Evolutionary conservation across 345 rosid species (phyloP), one percentile per base, ranked within the genome.

Genomic region (Acer campestre): DNA sequence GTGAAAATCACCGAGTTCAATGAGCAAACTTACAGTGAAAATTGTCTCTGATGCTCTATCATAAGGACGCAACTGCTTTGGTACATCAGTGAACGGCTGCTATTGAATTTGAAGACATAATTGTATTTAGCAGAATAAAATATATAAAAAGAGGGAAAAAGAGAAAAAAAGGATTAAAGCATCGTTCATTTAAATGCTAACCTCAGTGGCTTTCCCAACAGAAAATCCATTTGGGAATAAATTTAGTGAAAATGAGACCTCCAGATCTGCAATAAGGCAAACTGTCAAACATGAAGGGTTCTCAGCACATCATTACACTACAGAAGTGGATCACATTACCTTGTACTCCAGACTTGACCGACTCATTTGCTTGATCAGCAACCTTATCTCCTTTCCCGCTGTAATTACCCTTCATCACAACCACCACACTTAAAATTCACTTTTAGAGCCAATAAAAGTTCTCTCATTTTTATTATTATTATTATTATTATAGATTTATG

Each of bases 161-260:
- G n/a, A n/a, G n/a, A 25, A 69, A 56, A 10, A n/a, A 1, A 25
- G 12, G 22, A 68, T 16, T 58, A 55, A 67, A 61, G 10, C 27
- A 38, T 59, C 42, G 61, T 70, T 8, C 10, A 58, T 65, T 17
- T 12, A 23, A 55, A 40, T 31, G 35, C 82, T 53, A 58, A 82
- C 85, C 85, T 82, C 74, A 7, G 80, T 18, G 69, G 70, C 58
- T 72, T 75, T 76, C 61, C 78, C 85, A 67, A 82, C 29, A 61
- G 67, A 82, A 71, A 69, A 82, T 18, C 85, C 85, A 82, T 82
- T 29, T 14, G 66, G 51, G 67, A 75, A 78, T 22, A 82, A 53
- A 75, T 75, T 75, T 23, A 82, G 20, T 6, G 77, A 67, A 75
- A 82, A 78, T 3, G 85, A 78, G 7, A 70, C 77, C 72, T 78